These are phyloP conservation scores for Podila epicladia DNA, from an alignment of 192 early-diverging fungal genomes.

Conservation along the genomic window DNA sequence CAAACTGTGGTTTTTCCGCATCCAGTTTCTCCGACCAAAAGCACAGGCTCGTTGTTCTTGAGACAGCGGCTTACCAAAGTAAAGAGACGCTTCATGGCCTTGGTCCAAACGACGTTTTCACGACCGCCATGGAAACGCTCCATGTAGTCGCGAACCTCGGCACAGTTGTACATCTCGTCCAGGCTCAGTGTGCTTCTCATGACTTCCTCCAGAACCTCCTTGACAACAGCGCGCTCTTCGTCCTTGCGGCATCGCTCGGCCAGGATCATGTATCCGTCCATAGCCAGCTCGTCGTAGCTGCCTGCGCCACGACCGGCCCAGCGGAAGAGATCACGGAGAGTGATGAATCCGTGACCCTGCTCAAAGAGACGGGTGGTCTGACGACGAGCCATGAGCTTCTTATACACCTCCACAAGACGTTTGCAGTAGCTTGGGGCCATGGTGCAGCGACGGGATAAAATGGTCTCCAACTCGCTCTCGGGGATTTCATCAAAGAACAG, in stretches of 20 bases:
- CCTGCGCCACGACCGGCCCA: conserved; percentile 91
- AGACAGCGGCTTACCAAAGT: conserved; percentile 85
- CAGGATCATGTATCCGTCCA: conserved; percentile 95
- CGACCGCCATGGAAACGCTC: conserved; percentile 45
- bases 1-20: conserved; percentile 98
- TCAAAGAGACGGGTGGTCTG: conserved; percentile 93
- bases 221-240: conserved; percentile 86
- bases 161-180: conserved; percentile 69
- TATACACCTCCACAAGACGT: conserved; percentile 87
- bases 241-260: conserved; percentile 87
- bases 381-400: conserved; percentile 75
- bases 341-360: conserved; percentile 93
- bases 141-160: conserved; percentile 63
- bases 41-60: conserved; percentile 85
- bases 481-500: conserved; percentile 98
- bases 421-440: conserved; percentile 92
- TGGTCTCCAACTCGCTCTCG: conserved; percentile 88
- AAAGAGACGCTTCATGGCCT: conserved; percentile 91
- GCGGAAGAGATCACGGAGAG: conserved; percentile 95
- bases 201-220: conserved; percentile 83
- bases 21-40: conserved; percentile 98
- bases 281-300: conserved; percentile 86
- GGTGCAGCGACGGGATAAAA: conserved; percentile 82
- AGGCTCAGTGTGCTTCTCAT: conserved; percentile 76
- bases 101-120: conserved; percentile 89